Percentiles rank a stretch among this genome's conserved stretches.
Conservation (phyloP, 108 stramenopile species). For the Nannochloropsis gaditana region DNA sequence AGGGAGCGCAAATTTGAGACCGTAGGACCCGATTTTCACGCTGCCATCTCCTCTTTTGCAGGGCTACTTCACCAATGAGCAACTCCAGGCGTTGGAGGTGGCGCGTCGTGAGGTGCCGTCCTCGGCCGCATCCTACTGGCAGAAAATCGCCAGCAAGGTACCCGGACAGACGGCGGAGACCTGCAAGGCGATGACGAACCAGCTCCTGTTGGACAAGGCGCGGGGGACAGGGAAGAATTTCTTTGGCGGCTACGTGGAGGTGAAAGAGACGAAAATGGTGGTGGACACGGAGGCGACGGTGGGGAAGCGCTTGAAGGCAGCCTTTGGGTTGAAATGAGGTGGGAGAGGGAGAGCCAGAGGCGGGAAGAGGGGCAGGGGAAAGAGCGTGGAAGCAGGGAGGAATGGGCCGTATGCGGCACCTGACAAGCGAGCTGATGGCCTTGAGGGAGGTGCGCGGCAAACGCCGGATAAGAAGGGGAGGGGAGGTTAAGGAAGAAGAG, state of each 20-base stretch:
- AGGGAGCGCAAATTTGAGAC: too few relatives aligned
- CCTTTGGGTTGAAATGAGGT: not conserved
- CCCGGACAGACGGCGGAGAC: constrained; percentile 38
- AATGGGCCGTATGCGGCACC: too few relatives aligned
- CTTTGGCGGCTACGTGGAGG: constrained; percentile 41
- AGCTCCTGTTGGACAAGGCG: constrained; percentile 36
- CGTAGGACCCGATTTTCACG: not conserved
- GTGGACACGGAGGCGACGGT: constrained; percentile 37
- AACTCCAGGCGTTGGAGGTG: constrained; percentile 37
- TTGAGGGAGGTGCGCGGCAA: not conserved
- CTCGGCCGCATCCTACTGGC: constrained; percentile 32
- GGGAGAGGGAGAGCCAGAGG: not conserved
- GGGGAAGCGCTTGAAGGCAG: not conserved
- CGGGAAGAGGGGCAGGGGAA: not conserved
- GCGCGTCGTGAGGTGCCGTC: constrained; percentile 41
- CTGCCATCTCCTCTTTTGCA: not conserved
- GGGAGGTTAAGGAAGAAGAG: not conserved
- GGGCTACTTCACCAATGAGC: not conserved
- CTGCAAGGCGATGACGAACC: constrained; percentile 40
- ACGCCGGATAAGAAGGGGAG: not conserved
- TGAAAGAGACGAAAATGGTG: constrained; percentile 31
- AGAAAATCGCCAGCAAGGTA: constrained; percentile 32
- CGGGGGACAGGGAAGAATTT: constrained; percentile 33
- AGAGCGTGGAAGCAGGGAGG: not conserved
- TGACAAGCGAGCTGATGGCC: not conserved